Evolutionary conservation across 352 stramenopile species (phyloP).

Genomic region (Globisporangium irregulare): DNA sequence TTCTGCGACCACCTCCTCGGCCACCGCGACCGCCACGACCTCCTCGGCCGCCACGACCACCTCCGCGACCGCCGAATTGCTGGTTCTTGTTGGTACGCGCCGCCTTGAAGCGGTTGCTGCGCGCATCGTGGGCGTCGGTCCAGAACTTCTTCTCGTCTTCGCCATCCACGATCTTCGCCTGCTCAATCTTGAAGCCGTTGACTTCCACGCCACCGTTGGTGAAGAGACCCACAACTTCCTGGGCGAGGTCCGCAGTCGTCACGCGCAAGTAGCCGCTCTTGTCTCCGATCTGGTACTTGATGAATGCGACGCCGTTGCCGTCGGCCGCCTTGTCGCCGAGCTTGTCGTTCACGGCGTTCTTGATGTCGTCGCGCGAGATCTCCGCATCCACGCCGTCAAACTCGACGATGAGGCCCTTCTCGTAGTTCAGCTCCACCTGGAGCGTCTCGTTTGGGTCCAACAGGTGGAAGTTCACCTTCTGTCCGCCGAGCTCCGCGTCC

Average conservation of each 20-base stretch:
- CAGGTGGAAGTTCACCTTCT: conserved; percentile 78
- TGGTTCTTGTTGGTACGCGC: conserved; percentile 71
- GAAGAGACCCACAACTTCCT: conserved; percentile 66
- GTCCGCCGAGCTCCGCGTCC: conserved; percentile 57
- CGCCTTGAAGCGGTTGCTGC: conserved; percentile 80
- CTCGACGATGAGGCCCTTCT: conserved; percentile 83
- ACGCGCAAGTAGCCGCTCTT: conserved; percentile 67
- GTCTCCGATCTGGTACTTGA: conserved; percentile 83
- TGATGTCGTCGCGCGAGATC: conserved; percentile 85
- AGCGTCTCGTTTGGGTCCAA: conserved; percentile 66
- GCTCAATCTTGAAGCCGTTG: conserved; percentile 60
- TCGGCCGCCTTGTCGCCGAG: conserved; percentile 65
- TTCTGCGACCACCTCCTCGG: conserved; percentile 19
- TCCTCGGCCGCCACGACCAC: conserved; percentile 38
- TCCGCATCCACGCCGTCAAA: conserved; percentile 77
- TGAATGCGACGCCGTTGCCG: conserved; percentile 71
- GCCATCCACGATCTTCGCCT: conserved; percentile 56
- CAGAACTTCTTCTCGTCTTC: conserved; percentile 87
- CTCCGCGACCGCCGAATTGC: conserved; percentile 32
- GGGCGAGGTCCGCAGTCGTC: conserved; percentile 50
- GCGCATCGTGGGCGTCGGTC: conserved; percentile 66
- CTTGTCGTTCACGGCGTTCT: conserved; percentile 82
- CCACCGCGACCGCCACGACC: conserved; percentile 36
- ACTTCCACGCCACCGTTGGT: conserved; percentile 56
- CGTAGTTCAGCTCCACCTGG: conserved; percentile 76